Base-by-base conservation (phyloP, 1,284 basidiomycete species). In the Ceratobasidium sp. region DNA sequence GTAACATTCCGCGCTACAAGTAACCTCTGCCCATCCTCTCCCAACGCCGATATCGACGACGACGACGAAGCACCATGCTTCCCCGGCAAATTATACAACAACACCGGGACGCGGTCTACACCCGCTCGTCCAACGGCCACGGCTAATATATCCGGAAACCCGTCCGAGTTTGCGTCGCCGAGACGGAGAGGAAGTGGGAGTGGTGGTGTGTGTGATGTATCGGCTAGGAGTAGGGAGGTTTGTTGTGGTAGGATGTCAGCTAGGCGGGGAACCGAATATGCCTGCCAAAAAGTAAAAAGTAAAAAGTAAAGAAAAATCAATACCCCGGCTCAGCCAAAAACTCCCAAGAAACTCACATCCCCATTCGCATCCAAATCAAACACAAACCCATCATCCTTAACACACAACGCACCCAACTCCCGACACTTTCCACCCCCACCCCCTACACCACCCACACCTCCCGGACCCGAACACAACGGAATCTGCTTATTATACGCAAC, bases 401-500 rank as follows among this genome's bases (percentile, higher is more conserved):
- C 88, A 83, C 97, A 99, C 0, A 99, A 89, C 46, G 93, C 88
- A 33, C 93, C 91, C 4, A 94, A 94, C 2, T 90, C 89, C 65
- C 97, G 87, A 82, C 96, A 98, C 38, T 88, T 86, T n/a, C 89
- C 89, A 69, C 89, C 87, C 78, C 86, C 87, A 2, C 87, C 78
- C 2, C 86, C 86, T 1, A 86, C 84, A 0, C 89, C 88, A 3
- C 33, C 33, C 33, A 33, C 4, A 33, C 33, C 33, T 33, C 33
- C 33, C 33, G 76, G 15, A 13, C 80, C 80, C 0, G 83, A 82
- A 83, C 98, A 99, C 0, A 98, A 87, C 0, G 92, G 91, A 15
- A 96, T 90, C 83, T 99, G 97, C 79, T 93, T 88, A 84, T 99
- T 99, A 87, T 96, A 99, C 1, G 92, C 96, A 79, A 99, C 93